Base-by-base conservation (phyloP, 2,329 filamentous ascomycete species). In the Penicillium brevicompactum region DNA sequence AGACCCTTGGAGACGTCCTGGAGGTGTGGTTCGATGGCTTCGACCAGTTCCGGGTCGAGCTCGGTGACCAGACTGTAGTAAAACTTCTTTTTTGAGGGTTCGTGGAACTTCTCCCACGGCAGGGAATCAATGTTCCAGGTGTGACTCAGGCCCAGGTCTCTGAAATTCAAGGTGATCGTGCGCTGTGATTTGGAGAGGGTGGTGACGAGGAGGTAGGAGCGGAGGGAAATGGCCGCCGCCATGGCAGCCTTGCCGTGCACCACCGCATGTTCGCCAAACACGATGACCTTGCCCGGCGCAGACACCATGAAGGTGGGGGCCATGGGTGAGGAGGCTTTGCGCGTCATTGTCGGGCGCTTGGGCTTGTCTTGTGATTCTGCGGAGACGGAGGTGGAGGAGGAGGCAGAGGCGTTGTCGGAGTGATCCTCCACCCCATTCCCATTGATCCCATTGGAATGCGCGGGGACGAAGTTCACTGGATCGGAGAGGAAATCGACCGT, bases 261-360 rank as follows among this genome's bases (percentile, higher is more conserved):
- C n/a, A 97, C 94, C 2, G 94, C 90, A 78, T 99, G 94, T 75
- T 99, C 94, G 63, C 94, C 94, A 77, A 93, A 97, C 50, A 97
- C 91, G 73, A 99, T 99, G 70, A 97, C 94, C 74, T 99, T 99
- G 61, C 93, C 95, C 0, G 94, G 94, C 2, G 95, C 93, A 14
- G 94, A 97, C 54, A 97, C 92, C 90, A 99, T 96, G 73, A 99
- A 99, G 58, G 92, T 81, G 42, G 93, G 92, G 76, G 94, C 83
- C 78, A 88, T 83, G 1, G 86, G 84, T 46, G 83, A 83, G 21
- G 78, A 80, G 5, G 72, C 56, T 59, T 80, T 80, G 49, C 63
- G 63, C 45, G 61, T 41, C 63, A 65, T 65, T 42, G 24, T 55
- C 14, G 61, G 61, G 14, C 56, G 61, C 31, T 48, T 46, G 37